A percentile compares a stretch with the other conserved stretches of the same genome.
These are phyloP conservation scores for Paraconiothyrium sp. DNA, from an alignment of 2,329 filamentous ascomycete species.

Conservation along the genomic window DNA sequence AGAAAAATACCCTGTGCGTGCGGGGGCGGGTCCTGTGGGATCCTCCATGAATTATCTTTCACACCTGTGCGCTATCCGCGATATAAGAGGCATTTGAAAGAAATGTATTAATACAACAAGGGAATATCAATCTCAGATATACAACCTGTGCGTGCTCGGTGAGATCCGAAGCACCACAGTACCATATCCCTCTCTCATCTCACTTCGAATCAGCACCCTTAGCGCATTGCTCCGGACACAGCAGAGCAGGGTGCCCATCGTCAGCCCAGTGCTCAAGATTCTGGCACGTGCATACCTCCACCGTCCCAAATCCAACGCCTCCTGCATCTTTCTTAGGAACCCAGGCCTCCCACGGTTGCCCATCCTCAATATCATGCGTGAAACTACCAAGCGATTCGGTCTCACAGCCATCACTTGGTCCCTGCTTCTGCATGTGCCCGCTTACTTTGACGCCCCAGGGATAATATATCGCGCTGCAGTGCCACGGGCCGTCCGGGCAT, in stretches of 20 bases:
- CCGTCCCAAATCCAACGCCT: not conserved
- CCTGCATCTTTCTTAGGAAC: not conserved
- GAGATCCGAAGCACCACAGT: not conserved
- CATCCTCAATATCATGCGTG: conserved; percentile 5
- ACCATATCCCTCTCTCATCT: not conserved
- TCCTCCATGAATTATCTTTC: not conserved
- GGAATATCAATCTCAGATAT: not conserved
- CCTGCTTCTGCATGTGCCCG: not conserved
- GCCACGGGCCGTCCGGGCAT: not conserved
- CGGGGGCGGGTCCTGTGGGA: too few relatives aligned
- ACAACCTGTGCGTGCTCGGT: not conserved
- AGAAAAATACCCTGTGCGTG: too few relatives aligned
- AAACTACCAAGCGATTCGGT: not conserved
- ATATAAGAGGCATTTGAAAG: not conserved
- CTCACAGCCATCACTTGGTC: not conserved
- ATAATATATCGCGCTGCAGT: not conserved
- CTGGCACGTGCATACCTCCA: conserved; percentile 1
- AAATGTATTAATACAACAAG: not conserved
- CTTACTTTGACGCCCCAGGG: conserved; percentile 4
- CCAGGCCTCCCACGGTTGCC: not conserved
- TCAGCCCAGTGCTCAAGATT: conserved; percentile 4
- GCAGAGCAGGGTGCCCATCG: not conserved
- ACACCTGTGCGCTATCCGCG: not conserved
- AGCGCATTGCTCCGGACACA: conserved; percentile 2
- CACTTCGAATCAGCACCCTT: conserved; percentile 2